Evolutionary conservation across 1,139 yeast genomes (phyloP).

Genomic region (Saccharomyces hybrid): DNA sequence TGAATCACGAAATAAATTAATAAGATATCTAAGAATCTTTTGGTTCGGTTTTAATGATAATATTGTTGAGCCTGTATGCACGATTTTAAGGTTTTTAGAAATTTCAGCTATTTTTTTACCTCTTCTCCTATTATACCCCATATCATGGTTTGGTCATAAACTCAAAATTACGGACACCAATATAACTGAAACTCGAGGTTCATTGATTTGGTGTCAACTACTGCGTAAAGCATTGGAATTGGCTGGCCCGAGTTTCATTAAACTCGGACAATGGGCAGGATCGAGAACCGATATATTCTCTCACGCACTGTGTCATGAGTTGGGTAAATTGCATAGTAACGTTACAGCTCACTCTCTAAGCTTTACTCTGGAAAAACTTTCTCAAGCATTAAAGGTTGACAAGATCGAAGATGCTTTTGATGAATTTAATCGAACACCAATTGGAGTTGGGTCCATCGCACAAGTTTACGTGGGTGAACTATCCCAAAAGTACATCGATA

Average conservation of each 20-base stretch:
- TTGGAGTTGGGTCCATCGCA: constrained; percentile 97
- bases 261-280: constrained; percentile 99
- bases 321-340: constrained; percentile 74
- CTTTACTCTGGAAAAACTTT: constrained; percentile 52
- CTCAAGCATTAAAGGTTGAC: constrained; percentile 53
- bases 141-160: constrained; percentile 53
- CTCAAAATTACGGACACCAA: constrained; percentile 33
- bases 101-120: constrained; percentile 65
- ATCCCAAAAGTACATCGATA: constrained; percentile 38
- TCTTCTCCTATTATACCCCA: constrained; percentile 55
- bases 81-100: constrained; percentile 62
- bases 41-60: constrained; percentile 45
- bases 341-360: constrained; percentile 65
- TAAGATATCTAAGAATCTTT: constrained; percentile 34
- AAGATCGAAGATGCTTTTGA: constrained; percentile 64
- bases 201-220: constrained; percentile 62
- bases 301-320: constrained; percentile 64
- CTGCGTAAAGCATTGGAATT: constrained; percentile 64
- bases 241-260: constrained; percentile 93
- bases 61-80: constrained; percentile 60
- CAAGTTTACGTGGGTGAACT: constrained; percentile 82
- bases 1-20: constrained; percentile 10
- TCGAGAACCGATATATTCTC: constrained; percentile 95
- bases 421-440: constrained; percentile 64
- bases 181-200: constrained; percentile 47